Conservation (phyloP, 257 asterid genomes). For the Euphrasia confusa region DNA sequence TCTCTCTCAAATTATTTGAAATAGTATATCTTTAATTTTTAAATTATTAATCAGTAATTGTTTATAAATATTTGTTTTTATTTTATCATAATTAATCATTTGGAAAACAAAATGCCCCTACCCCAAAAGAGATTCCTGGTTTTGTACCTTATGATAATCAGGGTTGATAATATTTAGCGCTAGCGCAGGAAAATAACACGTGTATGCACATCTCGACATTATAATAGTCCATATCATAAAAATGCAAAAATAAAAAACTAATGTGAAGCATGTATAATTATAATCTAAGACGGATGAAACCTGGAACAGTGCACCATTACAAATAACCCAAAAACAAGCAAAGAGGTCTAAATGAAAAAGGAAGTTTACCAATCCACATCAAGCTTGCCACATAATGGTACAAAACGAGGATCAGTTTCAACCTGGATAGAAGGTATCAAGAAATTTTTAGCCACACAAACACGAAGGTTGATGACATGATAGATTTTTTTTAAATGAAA, state of each 20-base stretch:
- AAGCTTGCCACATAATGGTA: constrained; percentile 62
- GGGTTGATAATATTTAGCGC: too few species aligned
- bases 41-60: too few species aligned
- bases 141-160: neutral
- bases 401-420: constrained; percentile 93
- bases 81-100: neutral
- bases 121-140: too few species aligned
- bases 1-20: too few species aligned
- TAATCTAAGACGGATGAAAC: neutral
- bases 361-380: constrained; percentile 63
- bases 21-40: too few species aligned
- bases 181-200: neutral
- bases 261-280: constrained; percentile 3
- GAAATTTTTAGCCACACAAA: constrained; percentile 14
- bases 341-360: constrained; percentile 15
- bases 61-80: too few species aligned
- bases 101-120: too few species aligned
- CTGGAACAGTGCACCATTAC: too few species aligned
- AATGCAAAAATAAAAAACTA: neutral
- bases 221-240: neutral
- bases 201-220: neutral
- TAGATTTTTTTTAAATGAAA: neutral
- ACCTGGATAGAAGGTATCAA: constrained; percentile 38
- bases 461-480: neutral
- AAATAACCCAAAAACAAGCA: neutral